Base-by-base conservation (phyloP, 2,329 filamentous ascomycete species). In the Colletotrichum tofieldiae region DNA sequence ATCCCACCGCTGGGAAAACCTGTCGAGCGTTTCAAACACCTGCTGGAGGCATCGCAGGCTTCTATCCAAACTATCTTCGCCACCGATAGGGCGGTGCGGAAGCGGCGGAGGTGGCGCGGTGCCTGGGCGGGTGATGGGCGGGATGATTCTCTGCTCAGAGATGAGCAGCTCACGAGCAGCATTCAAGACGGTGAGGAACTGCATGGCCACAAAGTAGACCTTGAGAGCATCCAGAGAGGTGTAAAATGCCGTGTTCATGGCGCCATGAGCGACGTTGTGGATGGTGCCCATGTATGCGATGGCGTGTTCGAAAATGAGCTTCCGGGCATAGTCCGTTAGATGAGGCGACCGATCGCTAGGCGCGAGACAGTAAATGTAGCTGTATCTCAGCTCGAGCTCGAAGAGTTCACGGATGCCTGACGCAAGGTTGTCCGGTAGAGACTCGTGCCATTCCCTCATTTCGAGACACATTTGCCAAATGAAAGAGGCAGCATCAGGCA, bases 141-240 rank as follows among this genome's bases (percentile, higher is more conserved):
- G 81, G 1, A 86, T 82, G 2, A 88, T 82, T 0, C 82, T 82
- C 2, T 84, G 78, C 7, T 86, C 87, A 0, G 87, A 86, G 8
- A 92, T 81, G 3, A 92, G 84, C 72, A 88, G 80, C 54, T 91
- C 88, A 65, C 88, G 87, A 1, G 88, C 86, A 32, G 60, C 56
- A 4, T 84, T 84, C n/a, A 92, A 80, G 9, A 92, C 89, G 1
- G 89, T 88, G 20, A 91, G 81, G 70, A 92, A 88, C 76, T 92
- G 91, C 72, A 86, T 90, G 18, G 88, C 90, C 83, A 92, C 90
- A 77, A 92, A 97, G 78, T 94, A 96, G 1, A 94, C 92, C 64
- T 95, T 91, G 77, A 97, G 88, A 1, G 95, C 93, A 79, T 98
- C 96, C 78, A 97, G 92, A 77, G 95, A 98, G 0, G 94, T 96